Evolutionary conservation across 805 yeast species (phyloP), one percentile per base, ranked within the genome.

Genomic region (Wickerhamiella allomyrinae): DNA sequence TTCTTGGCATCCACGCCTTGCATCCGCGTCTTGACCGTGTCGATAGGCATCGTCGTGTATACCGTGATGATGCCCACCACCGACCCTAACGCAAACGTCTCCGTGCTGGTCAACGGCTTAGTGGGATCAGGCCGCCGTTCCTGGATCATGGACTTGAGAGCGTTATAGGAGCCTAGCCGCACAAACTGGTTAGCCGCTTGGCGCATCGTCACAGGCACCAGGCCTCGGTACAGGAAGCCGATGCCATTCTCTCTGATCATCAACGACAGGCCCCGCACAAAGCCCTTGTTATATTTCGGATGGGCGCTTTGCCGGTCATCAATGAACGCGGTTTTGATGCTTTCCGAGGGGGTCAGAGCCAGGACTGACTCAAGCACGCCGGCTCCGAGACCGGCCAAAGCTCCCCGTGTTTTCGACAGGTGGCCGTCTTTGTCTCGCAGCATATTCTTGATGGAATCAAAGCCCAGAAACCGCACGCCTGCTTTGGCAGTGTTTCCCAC

Each of bases 121-220:
- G 68, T 69, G 27, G 91, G 78, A 39, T 76, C 77, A 2, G 79
- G 71, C 34, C 78, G 70, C 33, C 77, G 74, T 51, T 74, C 76
- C 60, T 85, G 95, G 39, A 85, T 67, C 57, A 77, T 60, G 5
- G 82, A 70, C 60, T 89, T 87, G 64, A 89, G 79, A 50, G 87
- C 75, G 58, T 85, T 86, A 63, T 89, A 89, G 33, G 94, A 79
- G 2, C 97, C 97, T 50, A 89, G 68, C 53, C 98, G 73, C 13
- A 91, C 97, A 3, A 94, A 94, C 51, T 84, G 91, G 62, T 89
- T 89, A 2, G 97, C 78, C 8, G 95, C 97, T 61, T 89, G 98
- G 57, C 98, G 76, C 69, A 87, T 64, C 0, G 96, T 83, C 5
- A 89, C 97, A 0, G 98, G 97, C 6, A 87, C 64, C 7, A 89